These are phyloP conservation scores for Cokeromyces recurvatus DNA, from an alignment of 371 early-diverging fungal species.

Conservation along the genomic window DNA sequence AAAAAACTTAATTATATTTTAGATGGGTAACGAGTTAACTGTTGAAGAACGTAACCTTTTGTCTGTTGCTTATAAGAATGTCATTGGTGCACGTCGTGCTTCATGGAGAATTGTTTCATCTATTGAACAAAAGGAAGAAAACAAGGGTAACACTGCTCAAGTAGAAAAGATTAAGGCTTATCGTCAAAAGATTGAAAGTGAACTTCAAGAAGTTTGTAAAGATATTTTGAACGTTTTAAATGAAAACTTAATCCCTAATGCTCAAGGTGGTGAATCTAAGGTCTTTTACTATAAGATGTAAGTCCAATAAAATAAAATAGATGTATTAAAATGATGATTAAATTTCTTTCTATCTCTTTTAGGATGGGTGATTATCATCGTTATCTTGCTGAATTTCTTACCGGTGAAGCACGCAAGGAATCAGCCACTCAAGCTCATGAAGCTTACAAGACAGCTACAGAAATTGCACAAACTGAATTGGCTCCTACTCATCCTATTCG, in stretches of 20 bases:
- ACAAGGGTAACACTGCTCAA: constrained; percentile 85
- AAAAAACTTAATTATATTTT: constrained; percentile 4
- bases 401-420: constrained; percentile 37
- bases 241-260: constrained; percentile 80
- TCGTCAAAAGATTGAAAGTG: constrained; percentile 88
- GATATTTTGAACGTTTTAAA: constrained; percentile 93
- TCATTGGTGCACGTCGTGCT: constrained; percentile 97
- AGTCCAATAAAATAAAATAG: constrained; percentile 10
- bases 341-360: too few relatives aligned
- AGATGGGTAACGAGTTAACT: constrained; percentile 66
- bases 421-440: constrained; percentile 84
- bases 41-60: constrained; percentile 98
- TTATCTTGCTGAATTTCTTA: constrained; percentile 97
- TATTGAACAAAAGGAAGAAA: constrained; percentile 25
- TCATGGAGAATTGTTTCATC: constrained; percentile 68
- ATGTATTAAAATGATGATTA: too few relatives aligned
- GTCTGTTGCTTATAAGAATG: constrained; percentile 99
- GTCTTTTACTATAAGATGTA: constrained; percentile 99
- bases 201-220: constrained; percentile 90
- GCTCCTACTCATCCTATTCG: constrained; percentile 98
- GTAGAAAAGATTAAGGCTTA: constrained; percentile 88
- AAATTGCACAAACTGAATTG: constrained; percentile 88
- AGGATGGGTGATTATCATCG: constrained; percentile 99
- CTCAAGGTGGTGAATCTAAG: constrained; percentile 88
- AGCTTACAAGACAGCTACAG: constrained; percentile 95